Evolutionary conservation across 768 basidiomycete species (phyloP).

Genomic region (Hypsizygus marmoreus): DNA sequence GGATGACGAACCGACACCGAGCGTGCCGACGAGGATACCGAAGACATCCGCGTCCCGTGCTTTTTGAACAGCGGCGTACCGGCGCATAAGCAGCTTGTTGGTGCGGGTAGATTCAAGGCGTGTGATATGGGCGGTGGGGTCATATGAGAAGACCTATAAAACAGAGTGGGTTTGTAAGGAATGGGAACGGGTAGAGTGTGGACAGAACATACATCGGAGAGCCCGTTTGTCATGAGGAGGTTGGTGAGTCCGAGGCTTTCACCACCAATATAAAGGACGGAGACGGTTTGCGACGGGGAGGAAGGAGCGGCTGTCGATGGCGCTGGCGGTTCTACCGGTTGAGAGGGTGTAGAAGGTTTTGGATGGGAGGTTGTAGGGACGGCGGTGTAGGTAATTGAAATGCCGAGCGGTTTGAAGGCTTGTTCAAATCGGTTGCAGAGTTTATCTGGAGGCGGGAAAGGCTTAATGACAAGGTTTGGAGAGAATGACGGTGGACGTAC

Average conservation of each 20-base stretch:
- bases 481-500: constrained; percentile 34
- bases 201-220: constrained; percentile 50
- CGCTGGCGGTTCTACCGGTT: neutral
- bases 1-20: constrained; percentile 72
- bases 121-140: constrained; percentile 52
- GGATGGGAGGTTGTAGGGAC: constrained; percentile 28
- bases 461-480: constrained; percentile 9
- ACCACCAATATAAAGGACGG: constrained; percentile 65
- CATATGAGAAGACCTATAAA: constrained; percentile 73
- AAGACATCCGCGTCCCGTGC: constrained; percentile 93
- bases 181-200: neutral
- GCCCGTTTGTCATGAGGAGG: constrained; percentile 79
- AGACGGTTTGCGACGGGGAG: constrained; percentile 16
- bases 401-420: constrained; percentile 22
- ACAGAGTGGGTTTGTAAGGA: too few species aligned
- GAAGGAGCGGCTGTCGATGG: constrained; percentile 6
- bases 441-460: constrained; percentile 31
- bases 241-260: constrained; percentile 85
- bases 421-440: constrained; percentile 31
- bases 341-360: neutral
- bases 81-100: constrained; percentile 84
- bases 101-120: constrained; percentile 66
- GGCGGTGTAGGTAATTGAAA: constrained; percentile 38
- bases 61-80: constrained; percentile 84
- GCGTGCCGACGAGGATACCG: constrained; percentile 92